Percentiles rank a stretch among this genome's conserved stretches.
Conservation (phyloP, 139 green algal genomes). For the Yamagishiella unicocca region DNA sequence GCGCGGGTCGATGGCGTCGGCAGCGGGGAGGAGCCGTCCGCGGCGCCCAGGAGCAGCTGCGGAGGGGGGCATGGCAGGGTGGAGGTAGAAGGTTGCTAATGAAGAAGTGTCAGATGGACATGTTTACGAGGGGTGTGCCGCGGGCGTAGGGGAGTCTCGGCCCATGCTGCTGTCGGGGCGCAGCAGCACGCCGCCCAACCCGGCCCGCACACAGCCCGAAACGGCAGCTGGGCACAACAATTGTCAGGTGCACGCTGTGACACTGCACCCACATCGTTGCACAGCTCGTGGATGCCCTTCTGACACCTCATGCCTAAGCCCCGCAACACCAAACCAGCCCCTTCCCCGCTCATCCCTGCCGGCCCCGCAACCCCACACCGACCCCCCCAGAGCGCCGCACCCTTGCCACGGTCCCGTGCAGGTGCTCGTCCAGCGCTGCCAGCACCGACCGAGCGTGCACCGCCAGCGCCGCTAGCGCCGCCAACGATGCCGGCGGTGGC, state of each 20-base stretch:
- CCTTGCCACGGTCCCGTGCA: constrained; percentile 1
- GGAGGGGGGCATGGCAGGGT: not conserved
- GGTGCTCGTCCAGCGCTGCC: constrained; percentile 25
- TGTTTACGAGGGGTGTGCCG: no score
- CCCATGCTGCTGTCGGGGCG: no score
- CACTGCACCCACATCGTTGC: no score
- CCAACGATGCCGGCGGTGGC: not conserved
- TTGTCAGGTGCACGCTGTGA: not conserved
- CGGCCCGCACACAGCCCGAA: no score
- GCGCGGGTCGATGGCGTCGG: not conserved
- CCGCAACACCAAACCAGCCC: no score
- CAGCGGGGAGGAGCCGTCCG: not conserved
- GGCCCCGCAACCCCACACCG: not conserved
- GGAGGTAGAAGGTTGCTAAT: not conserved
- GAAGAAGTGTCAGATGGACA: not conserved
- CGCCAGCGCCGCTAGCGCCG: constrained; percentile 9
- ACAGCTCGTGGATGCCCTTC: no score
- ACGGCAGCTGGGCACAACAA: no score
- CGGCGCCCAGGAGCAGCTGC: not conserved
- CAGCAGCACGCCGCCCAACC: no score
- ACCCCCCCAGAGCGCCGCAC: not conserved
- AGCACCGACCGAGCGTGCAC: not conserved
- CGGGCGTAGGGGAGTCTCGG: no score
- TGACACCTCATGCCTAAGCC: no score
- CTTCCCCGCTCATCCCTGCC: no score